Evolutionary conservation across 2,329 filamentous ascomycete genomes (phyloP).

Genomic region (Aspergillus hiratsukae): DNA sequence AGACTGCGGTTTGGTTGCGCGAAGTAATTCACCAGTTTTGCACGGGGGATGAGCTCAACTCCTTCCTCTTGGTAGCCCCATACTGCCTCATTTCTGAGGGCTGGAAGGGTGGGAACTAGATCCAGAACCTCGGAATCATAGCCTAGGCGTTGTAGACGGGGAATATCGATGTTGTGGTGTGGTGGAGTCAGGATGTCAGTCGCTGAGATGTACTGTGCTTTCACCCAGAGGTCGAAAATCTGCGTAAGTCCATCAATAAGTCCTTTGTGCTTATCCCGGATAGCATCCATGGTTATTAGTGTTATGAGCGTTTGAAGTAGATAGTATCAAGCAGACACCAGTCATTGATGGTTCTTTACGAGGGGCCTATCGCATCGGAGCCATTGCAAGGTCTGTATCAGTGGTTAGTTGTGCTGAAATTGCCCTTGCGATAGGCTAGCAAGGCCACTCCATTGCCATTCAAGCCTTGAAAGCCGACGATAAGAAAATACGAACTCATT

Average conservation of each 20-base stretch:
- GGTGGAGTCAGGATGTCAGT: background rate
- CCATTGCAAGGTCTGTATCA: too few relatives aligned
- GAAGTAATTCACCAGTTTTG: background rate
- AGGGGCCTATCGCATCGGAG: too few relatives aligned
- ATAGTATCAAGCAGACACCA: too few relatives aligned
- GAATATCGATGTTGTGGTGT: background rate
- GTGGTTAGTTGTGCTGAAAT: too few relatives aligned
- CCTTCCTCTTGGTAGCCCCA: background rate
- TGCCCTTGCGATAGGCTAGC: too few relatives aligned
- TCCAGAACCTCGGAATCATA: background rate
- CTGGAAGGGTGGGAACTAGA: background rate
- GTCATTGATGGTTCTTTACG: too few relatives aligned
- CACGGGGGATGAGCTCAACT: background rate
- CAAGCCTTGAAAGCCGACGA: too few relatives aligned
- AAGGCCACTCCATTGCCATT: too few relatives aligned
- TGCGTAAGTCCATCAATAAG: background rate
- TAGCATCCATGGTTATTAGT: background rate
- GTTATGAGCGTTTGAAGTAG: background rate
- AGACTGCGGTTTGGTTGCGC: background rate
- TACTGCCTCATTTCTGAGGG: background rate
- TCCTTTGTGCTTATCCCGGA: background rate
- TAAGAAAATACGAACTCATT: too few relatives aligned
- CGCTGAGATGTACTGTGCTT: background rate
- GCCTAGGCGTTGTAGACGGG: background rate
- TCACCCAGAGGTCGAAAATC: background rate